Evolutionary conservation across 139 green algal genomes (phyloP).

Genomic region (Eudorina sp.): DNA sequence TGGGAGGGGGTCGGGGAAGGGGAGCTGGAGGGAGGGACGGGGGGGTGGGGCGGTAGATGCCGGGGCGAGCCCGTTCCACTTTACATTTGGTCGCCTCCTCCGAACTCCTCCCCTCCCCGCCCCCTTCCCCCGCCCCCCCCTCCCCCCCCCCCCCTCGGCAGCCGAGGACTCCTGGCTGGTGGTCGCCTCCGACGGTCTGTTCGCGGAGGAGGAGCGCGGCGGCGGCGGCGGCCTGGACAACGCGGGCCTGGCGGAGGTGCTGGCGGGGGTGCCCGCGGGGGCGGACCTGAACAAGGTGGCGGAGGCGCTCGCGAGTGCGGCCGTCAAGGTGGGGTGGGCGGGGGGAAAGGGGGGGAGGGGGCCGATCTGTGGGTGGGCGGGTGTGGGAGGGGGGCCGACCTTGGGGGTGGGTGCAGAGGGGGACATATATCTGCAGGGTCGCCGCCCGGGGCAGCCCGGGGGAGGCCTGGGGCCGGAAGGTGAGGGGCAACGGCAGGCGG

Average conservation of each 20-base stretch:
- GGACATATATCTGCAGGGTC: no score
- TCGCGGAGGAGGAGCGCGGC: constrained; percentile 88
- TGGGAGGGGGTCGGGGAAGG: background rate
- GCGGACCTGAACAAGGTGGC: constrained; percentile 45
- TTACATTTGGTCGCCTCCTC: background rate
- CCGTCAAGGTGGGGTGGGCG: constrained; percentile 56
- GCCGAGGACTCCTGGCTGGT: constrained; percentile 85
- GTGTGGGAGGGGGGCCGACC: no score
- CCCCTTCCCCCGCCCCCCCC: background rate
- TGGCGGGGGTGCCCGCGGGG: background rate
- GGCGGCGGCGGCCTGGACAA: constrained; percentile 90
- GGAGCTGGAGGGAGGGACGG: background rate
- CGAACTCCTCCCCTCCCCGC: background rate
- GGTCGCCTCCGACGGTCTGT: constrained; percentile 89
- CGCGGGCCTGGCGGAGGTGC: constrained; percentile 60
- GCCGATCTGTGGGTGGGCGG: background rate
- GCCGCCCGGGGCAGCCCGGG: no score
- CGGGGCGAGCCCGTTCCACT: background rate
- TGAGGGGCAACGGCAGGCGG: no score
- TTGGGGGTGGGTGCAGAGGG: no score
- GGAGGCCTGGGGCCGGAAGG: no score
- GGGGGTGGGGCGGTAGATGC: background rate
- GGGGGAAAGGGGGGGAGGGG: no score
- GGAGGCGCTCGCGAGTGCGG: background rate
- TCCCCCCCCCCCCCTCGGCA: constrained; percentile 27